A percentile compares a stretch with the other conserved stretches of the same genome.
These are phyloP conservation scores for Penicillium sp. DNA, from an alignment of 2,329 filamentous ascomycete genomes.

Conservation along the genomic window DNA sequence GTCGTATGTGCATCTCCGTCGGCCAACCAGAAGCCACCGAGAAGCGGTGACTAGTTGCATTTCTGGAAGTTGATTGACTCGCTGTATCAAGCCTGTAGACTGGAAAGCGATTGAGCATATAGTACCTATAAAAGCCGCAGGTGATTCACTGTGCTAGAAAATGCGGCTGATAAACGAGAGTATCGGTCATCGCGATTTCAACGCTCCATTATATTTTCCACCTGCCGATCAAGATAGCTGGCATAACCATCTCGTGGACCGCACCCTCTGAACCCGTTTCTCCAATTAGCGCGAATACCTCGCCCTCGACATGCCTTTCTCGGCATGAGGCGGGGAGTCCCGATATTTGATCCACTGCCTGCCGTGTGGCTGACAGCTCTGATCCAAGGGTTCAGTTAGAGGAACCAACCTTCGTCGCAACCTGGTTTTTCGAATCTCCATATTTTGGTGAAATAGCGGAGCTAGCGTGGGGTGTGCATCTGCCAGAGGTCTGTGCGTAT, in stretches of 20 bases:
- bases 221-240: not conserved
- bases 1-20: not conserved
- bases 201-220: not conserved
- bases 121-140: no score
- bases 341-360: conserved; percentile 5
- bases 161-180: not conserved
- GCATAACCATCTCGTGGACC: not conserved
- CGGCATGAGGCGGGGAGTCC: not conserved
- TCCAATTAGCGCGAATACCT: not conserved
- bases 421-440: not conserved
- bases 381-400: not conserved
- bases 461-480: not conserved
- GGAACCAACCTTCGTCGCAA: not conserved
- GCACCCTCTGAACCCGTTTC: not conserved
- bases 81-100: no score
- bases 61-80: no score
- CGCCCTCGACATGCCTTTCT: conserved; percentile 2
- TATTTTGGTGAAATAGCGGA: not conserved
- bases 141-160: no score
- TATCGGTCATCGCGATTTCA: not conserved
- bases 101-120: not conserved
- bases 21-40: not conserved
- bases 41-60: not conserved
- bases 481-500: not conserved
- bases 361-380: conserved; percentile 6